Base-by-base conservation (phyloP, 306 rosid species). In the Gastrolobium villosum region DNA sequence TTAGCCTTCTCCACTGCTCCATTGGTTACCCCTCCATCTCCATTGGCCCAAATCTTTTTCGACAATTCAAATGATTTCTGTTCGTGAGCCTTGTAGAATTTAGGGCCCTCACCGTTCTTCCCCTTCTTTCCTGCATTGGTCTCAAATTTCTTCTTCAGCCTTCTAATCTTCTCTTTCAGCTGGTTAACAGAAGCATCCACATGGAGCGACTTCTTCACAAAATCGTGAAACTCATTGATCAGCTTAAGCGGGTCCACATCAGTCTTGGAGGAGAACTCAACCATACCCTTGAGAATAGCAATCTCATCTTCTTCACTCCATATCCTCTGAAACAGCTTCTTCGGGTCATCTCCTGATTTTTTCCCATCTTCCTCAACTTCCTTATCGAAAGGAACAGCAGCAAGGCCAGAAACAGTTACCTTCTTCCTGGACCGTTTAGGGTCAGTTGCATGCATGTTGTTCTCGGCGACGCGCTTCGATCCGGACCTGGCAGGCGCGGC, bases 281-380 rank as follows among this genome's bases (percentile, higher is more conserved):
- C 15, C 7, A 92, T 34, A 0, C 97, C 91, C 9, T 80, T 78
- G 0, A 93, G 70, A 10, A 93, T 66, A 0, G 54, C 78, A 3
- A 93, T 65, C 40, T 89, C 94, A 6, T 93, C 94, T 0, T 84
- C 94, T 48, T 86, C 90, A 11, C 84, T 84, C 88, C 92, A 92
- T 0, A 90, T 11, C 40, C 97, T 81, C 84, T 84, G 92, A 69
- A 73, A 83, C 3, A 50, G 46, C 79, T 86, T 89, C 71, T 79
- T 90, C 0, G 86, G 60, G 3, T 86, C 87, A 1, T 81, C 87
- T 0, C 76, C 88, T 1, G 86, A 1, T 50, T 82, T 81, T 63
- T 84, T 86, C 30, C 40, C 74, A 0, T 75, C 84, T 13, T 81
- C 89, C 60, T 87, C 92, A 3, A 41, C 9, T 39, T 80, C 76